These are phyloP conservation scores for Aspergillus ostianus DNA, from an alignment of 495 filamentous ascomycete genomes.

Conservation along the genomic window DNA sequence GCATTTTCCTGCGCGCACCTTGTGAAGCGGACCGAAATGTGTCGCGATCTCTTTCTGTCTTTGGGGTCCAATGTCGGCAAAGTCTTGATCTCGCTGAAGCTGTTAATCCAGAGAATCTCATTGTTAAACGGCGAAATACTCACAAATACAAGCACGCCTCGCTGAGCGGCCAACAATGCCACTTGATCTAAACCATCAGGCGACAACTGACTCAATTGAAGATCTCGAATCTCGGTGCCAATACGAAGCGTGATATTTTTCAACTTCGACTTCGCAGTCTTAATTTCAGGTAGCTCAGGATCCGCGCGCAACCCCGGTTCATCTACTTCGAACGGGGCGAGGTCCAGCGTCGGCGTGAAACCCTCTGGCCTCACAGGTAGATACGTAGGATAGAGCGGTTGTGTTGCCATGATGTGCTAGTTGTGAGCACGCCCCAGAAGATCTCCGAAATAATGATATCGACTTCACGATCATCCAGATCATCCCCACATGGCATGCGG, in stretches of 20 bases:
- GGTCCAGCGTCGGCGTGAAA: constrained; percentile 10
- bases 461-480: not conserved
- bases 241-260: constrained; percentile 10
- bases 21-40: constrained; percentile 13
- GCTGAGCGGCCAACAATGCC: constrained; percentile 11
- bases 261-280: not conserved
- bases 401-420: constrained; percentile 3
- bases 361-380: constrained; percentile 8
- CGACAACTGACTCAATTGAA: constrained; percentile 11
- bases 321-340: constrained; percentile 1
- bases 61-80: constrained; percentile 13
- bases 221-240: constrained; percentile 10
- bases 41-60: constrained; percentile 9
- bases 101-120: not conserved
- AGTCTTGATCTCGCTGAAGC: constrained; percentile 14
- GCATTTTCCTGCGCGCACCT: constrained; percentile 1
- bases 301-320: constrained; percentile 14
- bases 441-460: no score
- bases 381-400: constrained; percentile 11
- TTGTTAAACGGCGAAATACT: not conserved
- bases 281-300: constrained; percentile 6
- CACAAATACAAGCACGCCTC: constrained; percentile 17
- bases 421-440: no score
- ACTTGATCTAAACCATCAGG: constrained; percentile 5
- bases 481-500: not conserved